Evolutionary conservation across 2,329 filamentous ascomycete genomes (phyloP).

Genomic region (Diaporthe velutina): DNA sequence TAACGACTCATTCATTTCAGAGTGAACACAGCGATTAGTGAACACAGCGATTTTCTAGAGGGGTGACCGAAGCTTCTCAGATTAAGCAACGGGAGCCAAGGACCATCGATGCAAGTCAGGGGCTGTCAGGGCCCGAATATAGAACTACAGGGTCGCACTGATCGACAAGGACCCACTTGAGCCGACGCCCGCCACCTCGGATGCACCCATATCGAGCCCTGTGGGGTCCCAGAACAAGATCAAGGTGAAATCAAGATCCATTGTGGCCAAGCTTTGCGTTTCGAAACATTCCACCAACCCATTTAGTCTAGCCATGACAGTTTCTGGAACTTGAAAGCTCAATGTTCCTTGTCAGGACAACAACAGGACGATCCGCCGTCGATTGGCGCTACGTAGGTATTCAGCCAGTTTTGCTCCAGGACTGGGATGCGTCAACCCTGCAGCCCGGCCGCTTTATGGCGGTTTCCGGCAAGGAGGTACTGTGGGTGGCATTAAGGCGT

Average conservation of each 20-base stretch:
- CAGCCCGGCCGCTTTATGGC: not conserved
- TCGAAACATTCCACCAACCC: not conserved
- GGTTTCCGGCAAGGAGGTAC: not conserved
- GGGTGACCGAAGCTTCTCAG: not conserved
- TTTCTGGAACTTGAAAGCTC: not conserved
- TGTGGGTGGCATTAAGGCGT: not conserved
- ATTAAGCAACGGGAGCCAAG: not conserved
- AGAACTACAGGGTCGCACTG: not conserved
- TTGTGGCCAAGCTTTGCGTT: not conserved
- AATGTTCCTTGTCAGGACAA: not conserved
- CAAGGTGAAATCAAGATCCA: not conserved
- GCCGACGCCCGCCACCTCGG: slow-evolving; percentile 17
- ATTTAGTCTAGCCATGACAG: not conserved
- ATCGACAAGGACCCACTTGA: not conserved
- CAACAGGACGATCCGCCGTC: not conserved
- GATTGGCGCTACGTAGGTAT: not conserved
- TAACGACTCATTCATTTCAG: no score
- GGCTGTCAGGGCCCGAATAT: not conserved
- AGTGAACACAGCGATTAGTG: no score
- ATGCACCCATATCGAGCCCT: slow-evolving; percentile 1
- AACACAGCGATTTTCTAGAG: no score
- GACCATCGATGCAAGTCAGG: slow-evolving; percentile 4
- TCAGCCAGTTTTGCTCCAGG: not conserved
- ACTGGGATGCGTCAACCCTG: not conserved
- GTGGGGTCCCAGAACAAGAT: not conserved